Base-by-base conservation (phyloP, 208 protist species). In the Lotmaria passim region DNA sequence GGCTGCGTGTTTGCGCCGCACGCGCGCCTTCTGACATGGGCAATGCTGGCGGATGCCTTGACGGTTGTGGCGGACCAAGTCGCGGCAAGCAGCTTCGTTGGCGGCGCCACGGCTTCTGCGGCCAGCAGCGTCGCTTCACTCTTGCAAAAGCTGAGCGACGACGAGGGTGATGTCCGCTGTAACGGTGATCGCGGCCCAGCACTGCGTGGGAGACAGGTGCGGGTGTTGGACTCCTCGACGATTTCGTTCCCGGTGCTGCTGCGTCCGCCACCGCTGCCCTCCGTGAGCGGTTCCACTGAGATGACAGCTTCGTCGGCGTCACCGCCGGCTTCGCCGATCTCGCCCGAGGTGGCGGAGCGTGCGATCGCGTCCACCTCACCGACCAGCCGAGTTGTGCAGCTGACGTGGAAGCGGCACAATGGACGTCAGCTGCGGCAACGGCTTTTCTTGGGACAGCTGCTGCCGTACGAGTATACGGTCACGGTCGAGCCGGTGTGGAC, bases 31-130 rank as follows among this genome's bases (percentile, higher is more conserved):
- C 23, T 76, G 46, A 76, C 62, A 23, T 76, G 71, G 71, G 61
- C 71, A 12, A 76, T 70, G 63, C 17, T 76, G 24, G 61, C 62
- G 15, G 71, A 76, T n/a, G 71, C 71, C 1, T 70, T 76, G 62
- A 59, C 71, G 28, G 30, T 56, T 39, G 24, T 69, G 47, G 71
- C 41, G 0, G 71, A 76, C 31, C 36, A 70, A 15, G 5, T 58
- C 15, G 51, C 41, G 24, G 44, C 58, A 19, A 4, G 47, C 17
- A 19, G 6, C 34, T 17, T 14, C 6, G n/a, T 10, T 46, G 23
- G 21, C 31, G 53, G 44, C 19, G 34, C 11, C 8, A 21, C 19
- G 7, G 28, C 26, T 26, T 10, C 51, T 21, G 41, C 55, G 57
- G 36, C 53, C 3, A 59, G 21, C 2, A n/a, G n/a, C n/a, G n/a